phyloP scores from a whole-genome alignment of 176 grass and related monocot species.

The Cenchrus americanus region DNA sequence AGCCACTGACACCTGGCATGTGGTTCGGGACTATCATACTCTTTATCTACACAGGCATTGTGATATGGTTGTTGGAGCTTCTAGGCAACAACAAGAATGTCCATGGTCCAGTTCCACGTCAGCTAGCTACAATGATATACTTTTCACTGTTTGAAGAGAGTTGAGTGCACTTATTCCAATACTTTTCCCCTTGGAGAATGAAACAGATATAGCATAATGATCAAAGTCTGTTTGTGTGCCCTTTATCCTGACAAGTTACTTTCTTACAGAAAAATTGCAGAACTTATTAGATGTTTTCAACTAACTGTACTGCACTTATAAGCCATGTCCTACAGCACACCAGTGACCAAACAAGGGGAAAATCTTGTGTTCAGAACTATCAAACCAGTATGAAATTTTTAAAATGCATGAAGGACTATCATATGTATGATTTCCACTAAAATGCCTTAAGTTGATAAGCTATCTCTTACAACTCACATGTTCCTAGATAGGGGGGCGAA shows the following conservation, averaged over 20 bases:
- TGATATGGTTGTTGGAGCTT: conserved; percentile 56
- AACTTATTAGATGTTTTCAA: not conserved
- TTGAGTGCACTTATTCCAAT: conserved; percentile 36
- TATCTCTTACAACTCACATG: not conserved
- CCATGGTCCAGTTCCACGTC: not conserved
- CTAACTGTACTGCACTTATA: not conserved
- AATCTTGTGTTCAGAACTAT: not conserved
- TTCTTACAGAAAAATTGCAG: not conserved
- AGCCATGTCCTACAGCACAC: conserved; percentile 6
- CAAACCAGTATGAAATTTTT: not conserved
- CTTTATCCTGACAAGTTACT: not conserved
- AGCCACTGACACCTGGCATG: conserved; percentile 53
- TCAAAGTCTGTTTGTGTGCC: not conserved
- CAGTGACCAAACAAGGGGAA: not conserved
- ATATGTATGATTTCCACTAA: not conserved
- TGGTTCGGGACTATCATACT: conserved; percentile 54
- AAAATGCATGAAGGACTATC: not conserved
- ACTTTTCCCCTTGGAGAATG: not conserved
- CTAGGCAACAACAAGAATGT: conserved; percentile 36
- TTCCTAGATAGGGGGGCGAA: not conserved
- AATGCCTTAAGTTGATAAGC: not conserved
- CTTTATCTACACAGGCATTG: conserved; percentile 54
- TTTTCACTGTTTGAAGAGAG: conserved; percentile 52
- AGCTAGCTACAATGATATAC: conserved; percentile 43
- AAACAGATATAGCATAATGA: not conserved